Base-by-base conservation (phyloP, 768 basidiomycete genomes). In the Asterophora parasitica region DNA sequence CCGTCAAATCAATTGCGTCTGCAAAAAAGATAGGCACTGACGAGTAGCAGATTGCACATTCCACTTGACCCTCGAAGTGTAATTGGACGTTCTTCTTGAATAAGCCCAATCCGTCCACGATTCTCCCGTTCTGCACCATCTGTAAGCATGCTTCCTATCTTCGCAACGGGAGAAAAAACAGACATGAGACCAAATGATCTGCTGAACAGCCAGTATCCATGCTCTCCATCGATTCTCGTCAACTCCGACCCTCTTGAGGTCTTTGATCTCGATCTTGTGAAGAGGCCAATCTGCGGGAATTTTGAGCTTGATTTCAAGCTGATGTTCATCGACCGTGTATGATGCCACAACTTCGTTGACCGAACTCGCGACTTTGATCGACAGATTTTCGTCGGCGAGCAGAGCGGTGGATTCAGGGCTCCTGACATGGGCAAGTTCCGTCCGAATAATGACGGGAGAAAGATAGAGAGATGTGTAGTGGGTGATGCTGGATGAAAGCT, bases 11-110 rank as follows among this genome's bases (percentile, higher is more conserved):
- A 11, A 6, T 3, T 20, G 19, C 4, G 5, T 26, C 4, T 12
- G 8, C 13, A 15, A 27, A 28, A 11, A 20, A 17, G 31, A 15
- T 40, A 12, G 8, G 20, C 0, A 62, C 86, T 61, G 58, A 92
- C 86, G 89, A 91, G 64, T 94, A 95, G 60, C 92, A 95, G 50
- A 99, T 97, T 1, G 95, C 91, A 65, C 96, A 99, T 57, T 95
- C 92, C 2, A 89, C 88, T 62, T 93, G 87, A 5, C 95, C 95
- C 54, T 95, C 91, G 59, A 98, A 99, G 63, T 98, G 92, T 15
- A 89, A 75, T 0, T 82, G 75, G 36, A 94, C 92, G 61, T 97
- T 98, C 67, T 88, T 91, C 68, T 93, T 94, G 78, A 97, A 98
- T 49, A 95, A 69, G 4, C 78, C 76, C 15, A 98, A 64, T 0